A percentile compares a stretch with the other conserved stretches of the same genome.
These are phyloP conservation scores for Teratosphaeria pseudoeucalypti DNA, from an alignment of 2,329 filamentous ascomycete species.

Conservation along the genomic window DNA sequence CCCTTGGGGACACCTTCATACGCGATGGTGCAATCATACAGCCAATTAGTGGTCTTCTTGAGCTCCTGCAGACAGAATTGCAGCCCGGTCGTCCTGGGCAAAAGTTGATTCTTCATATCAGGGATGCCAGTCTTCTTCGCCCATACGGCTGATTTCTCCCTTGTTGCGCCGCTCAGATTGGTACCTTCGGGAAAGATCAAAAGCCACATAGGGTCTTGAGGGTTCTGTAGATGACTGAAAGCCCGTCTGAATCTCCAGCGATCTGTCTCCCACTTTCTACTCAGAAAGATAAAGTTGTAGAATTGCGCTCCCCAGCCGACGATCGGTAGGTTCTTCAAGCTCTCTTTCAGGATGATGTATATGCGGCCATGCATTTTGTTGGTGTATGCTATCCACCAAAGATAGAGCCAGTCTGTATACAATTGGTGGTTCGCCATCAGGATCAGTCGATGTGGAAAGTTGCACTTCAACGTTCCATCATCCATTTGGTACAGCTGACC, in stretches of 20 bases:
- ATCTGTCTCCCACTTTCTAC: constrained; percentile 78
- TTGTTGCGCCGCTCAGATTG: constrained; percentile 62
- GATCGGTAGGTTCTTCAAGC: constrained; percentile 68
- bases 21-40: constrained; percentile 89
- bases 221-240: constrained; percentile 58
- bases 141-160: constrained; percentile 62
- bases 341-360: constrained; percentile 86
- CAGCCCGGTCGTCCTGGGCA: constrained; percentile 71
- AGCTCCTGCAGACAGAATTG: constrained; percentile 72
- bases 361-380: constrained; percentile 74
- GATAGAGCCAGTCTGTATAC: constrained; percentile 84
- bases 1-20: constrained; percentile 84
- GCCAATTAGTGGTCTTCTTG: constrained; percentile 62
- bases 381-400: constrained; percentile 90
- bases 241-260: constrained; percentile 65
- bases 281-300: constrained; percentile 84
- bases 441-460: constrained; percentile 71
- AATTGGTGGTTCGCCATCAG: constrained; percentile 76
- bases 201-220: constrained; percentile 77
- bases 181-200: constrained; percentile 82
- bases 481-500: constrained; percentile 60
- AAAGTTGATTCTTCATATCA: constrained; percentile 62
- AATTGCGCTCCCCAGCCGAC: constrained; percentile 75
- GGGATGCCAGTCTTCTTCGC: constrained; percentile 63
- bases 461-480: constrained; percentile 65